Evolutionary conservation across 768 basidiomycete genomes (phyloP), one percentile per base, ranked within the genome.

Genomic region (Amyloporia xantha): DNA sequence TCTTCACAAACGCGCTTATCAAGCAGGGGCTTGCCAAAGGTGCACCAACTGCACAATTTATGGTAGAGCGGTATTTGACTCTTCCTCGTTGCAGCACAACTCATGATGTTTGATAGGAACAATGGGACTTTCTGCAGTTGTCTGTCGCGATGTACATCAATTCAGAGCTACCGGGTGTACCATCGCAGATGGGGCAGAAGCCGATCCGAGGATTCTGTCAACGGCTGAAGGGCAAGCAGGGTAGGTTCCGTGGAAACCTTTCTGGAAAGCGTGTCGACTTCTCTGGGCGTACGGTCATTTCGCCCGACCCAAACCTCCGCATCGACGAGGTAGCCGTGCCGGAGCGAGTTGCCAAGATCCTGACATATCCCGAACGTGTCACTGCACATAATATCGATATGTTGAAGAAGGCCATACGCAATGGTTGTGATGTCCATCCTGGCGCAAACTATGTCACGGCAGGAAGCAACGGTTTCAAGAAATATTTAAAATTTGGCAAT

Each of bases 221-320:
- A 60, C 89, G 96, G 2, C 71, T 99, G 43, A 99, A 99, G 70
- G 96, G 96, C 30, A 99, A 99, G 63, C 95, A 98, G 65, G 96
- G 96, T 59, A 93, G 96, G 41, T 98, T 99, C 70, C 79, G 96
- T 64, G 96, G 96, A 19, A 99, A 99, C 63, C 75, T 99, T 6
- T 97, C 94, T 0, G 96, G 96, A 54, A 99, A 99, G 67, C 92
- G 96, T 66, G 96, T 99, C 55, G 96, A 99, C 64, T 98, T 98
- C 64, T 97, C 94, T 0, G 95, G 84, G 4, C 87, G 96, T 58
- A 99, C 96, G 5, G 96, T 99, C 66, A 99, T 99, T 62, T 95
- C 93, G 1, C 96, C 96, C 1, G 96, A 99, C 66, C 96, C 96
- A n/a, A 99, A 98, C 62, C 71, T 99, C 54, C 84, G 91, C 44